Percentiles rank a stretch among this genome's conserved stretches.
Evolutionary conservation across 129 eudicot species (phyloP).

Genomic region (Pseudognaphalium luteoalbum): DNA sequence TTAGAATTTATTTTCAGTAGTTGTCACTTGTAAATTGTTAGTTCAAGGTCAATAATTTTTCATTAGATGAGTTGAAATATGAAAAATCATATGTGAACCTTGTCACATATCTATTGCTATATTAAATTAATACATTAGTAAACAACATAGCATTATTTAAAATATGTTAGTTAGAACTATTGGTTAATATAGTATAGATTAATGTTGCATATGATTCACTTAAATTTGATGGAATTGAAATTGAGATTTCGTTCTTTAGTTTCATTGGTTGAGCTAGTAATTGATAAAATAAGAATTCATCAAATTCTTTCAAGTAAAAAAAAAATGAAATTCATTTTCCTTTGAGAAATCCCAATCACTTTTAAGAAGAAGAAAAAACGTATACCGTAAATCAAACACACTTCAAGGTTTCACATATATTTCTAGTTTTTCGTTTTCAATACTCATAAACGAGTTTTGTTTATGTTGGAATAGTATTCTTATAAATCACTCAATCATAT

Average conservation of each 20-base stretch:
- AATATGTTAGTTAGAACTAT: neutral
- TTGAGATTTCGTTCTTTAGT: too few relatives aligned
- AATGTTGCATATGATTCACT: too few relatives aligned
- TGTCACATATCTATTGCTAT: neutral
- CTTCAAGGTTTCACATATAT: neutral
- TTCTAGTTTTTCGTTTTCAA: neutral
- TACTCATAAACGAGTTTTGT: neutral
- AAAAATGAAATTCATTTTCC: too few relatives aligned
- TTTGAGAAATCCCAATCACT: too few relatives aligned
- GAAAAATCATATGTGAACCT: neutral
- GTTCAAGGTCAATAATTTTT: neutral
- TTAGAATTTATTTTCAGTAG: neutral
- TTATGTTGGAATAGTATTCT: too few relatives aligned
- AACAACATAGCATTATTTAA: neutral
- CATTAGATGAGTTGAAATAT: neutral
- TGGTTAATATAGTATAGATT: neutral
- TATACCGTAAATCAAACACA: too few relatives aligned
- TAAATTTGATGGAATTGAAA: too few relatives aligned
- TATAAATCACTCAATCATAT: too few relatives aligned
- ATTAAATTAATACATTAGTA: neutral
- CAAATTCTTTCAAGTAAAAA: too few relatives aligned
- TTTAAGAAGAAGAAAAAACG: too few relatives aligned
- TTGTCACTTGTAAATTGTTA: neutral
- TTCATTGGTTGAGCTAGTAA: too few relatives aligned
- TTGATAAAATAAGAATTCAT: too few relatives aligned